Evolutionary conservation across 345 rosid species (phyloP).

Genomic region (Populus tremula): DNA sequence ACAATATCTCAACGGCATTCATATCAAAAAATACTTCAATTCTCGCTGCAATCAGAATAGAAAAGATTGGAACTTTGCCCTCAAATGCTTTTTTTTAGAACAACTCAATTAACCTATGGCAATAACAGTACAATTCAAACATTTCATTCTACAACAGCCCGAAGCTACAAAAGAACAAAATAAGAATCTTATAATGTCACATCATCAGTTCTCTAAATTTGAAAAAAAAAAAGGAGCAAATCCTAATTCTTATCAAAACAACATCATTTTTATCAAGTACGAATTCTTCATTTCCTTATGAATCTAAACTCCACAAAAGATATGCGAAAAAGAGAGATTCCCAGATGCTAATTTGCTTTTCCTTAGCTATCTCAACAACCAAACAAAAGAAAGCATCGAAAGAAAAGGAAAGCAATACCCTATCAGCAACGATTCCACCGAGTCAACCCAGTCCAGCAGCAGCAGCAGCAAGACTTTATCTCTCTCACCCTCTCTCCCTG

Average conservation of each 20-base stretch:
- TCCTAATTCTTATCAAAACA: not conserved
- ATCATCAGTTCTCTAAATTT: not conserved
- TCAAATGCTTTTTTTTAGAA: not conserved
- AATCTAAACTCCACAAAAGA: not conserved
- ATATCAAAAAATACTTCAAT: not conserved
- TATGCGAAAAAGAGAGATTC: not conserved
- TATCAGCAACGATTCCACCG: not conserved
- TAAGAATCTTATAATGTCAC: not conserved
- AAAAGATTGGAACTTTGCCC: not conserved
- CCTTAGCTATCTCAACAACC: not conserved
- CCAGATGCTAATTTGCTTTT: not conserved
- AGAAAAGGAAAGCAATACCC: not conserved
- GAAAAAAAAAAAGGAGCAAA: not conserved
- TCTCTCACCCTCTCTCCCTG: not conserved
- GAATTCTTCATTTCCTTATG: not conserved
- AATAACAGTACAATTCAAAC: not conserved
- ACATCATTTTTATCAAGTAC: not conserved
- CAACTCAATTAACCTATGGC: not conserved
- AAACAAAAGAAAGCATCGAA: not conserved
- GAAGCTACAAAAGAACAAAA: not conserved
- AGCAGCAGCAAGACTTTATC: not conserved
- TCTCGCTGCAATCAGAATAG: not conserved
- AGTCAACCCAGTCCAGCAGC: not conserved
- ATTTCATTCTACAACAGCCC: not conserved
- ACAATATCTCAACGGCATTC: not conserved